Base-by-base conservation (phyloP, 176 grass and related monocot species). In the Paspalum vaginatum region DNA sequence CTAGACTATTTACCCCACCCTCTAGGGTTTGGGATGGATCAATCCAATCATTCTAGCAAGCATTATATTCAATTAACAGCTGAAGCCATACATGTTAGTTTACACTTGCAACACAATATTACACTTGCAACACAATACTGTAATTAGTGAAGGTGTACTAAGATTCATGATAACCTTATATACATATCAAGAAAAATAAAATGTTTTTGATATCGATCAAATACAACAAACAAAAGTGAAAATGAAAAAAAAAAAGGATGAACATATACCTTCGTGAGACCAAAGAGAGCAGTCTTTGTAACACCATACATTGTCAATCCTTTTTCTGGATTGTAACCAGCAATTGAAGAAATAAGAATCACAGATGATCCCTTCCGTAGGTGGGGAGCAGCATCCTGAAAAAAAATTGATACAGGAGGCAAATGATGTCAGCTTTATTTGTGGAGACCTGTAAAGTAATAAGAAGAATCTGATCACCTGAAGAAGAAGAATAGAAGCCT, bases 261-360 rank as follows among this genome's bases (percentile, higher is more conserved):
- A 84, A 18, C 17, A 80, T 83, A 60, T 80, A 91, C 95, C 95
- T 98, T 98, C 24, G 92, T 98, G 55, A 98, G 95, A 11, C 95
- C 95, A 55, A 98, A 82, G 60, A 94, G 90, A 73, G 95, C 95
- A 72, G 95, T 98, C 78, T 98, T 98, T 81, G 95, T 98, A 73
- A 98, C 95, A 64, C 88, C 95, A 72, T 98, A 98, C 95, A 98
- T 98, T 26, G 81, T 40, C 84, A 98, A 73, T 38, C 84, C 72
- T 75, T 75, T 47, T 38, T 84, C 69, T 40, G 92, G 92, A 85
- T 89, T 93, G 84, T 98, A 98, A 78, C 92, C 92, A 65, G 78
- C 38, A 86, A 98, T 81, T 63, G 95, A 98, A 61, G 95, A 98
- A 77, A 98, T 85, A 81, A 98, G 53, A 80, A 94, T 98, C 65